These are phyloP conservation scores for Tylopilus vinaceipallidus DNA, from an alignment of 768 basidiomycete species.

Conservation along the genomic window DNA sequence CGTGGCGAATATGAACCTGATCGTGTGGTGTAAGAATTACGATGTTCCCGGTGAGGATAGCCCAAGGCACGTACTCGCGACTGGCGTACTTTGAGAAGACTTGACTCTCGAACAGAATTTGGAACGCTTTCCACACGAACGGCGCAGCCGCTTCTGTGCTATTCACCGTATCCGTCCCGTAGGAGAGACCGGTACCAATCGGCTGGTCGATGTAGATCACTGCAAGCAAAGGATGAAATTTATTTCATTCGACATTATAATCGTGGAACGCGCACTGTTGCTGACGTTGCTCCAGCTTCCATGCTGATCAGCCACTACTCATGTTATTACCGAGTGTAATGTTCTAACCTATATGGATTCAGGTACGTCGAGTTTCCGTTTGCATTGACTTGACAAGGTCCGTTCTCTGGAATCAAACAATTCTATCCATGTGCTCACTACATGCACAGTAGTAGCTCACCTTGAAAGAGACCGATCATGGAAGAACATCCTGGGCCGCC, in stretches of 20 bases:
- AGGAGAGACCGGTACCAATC: conserved; percentile 64
- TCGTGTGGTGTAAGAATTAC: background rate
- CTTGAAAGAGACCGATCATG: conserved; percentile 68
- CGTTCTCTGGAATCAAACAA: conserved; percentile 44
- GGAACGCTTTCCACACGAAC: conserved; percentile 61
- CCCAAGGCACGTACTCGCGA: too few relatives aligned
- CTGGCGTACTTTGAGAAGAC: conserved; percentile 49
- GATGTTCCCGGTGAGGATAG: background rate
- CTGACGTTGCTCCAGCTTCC: conserved; percentile 65
- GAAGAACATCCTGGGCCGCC: conserved; percentile 63
- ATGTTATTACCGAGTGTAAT: too few relatives aligned
- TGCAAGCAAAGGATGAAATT: conserved; percentile 18
- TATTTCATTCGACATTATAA: background rate
- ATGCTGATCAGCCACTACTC: background rate
- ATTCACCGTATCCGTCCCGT: conserved; percentile 54
- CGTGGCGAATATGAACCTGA: conserved; percentile 62
- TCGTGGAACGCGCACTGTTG: conserved; percentile 48
- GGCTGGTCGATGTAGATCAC: conserved; percentile 75
- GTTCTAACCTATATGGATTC: conserved; percentile 58
- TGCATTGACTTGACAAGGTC: conserved; percentile 58
- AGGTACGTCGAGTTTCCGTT: conserved; percentile 51
- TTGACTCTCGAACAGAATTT: conserved; percentile 57
- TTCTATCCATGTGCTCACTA: conserved; percentile 11
- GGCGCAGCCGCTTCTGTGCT: conserved; percentile 49
- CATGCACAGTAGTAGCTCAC: conserved; percentile 48